A percentile compares a stretch with the other conserved stretches of the same genome.
Conservation (phyloP, 495 filamentous ascomycete species). For the Podospora conica region DNA sequence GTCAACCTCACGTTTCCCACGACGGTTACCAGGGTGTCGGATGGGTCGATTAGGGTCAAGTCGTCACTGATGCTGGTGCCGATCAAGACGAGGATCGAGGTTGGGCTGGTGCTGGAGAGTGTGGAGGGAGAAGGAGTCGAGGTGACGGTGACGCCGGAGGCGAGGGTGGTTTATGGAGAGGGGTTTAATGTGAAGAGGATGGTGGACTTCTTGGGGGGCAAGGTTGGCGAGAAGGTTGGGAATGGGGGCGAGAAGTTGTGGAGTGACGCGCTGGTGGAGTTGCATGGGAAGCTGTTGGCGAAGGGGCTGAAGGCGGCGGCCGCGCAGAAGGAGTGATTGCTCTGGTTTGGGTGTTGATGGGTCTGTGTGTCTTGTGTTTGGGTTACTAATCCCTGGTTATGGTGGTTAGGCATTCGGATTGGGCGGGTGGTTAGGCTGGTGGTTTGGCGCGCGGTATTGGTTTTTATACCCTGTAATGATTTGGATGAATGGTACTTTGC, state of each 20-base stretch:
- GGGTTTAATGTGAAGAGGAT: slow-evolving; percentile 58
- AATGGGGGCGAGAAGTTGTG: slow-evolving; percentile 38
- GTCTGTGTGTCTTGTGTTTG: not conserved
- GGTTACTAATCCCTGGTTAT: not conserved
- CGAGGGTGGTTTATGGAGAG: slow-evolving; percentile 60
- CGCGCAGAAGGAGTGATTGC: not conserved
- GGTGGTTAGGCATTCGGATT: not conserved
- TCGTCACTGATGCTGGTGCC: slow-evolving; percentile 50
- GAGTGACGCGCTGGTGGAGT: slow-evolving; percentile 50
- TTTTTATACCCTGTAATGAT: not conserved
- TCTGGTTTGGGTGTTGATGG: not conserved
- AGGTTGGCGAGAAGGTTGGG: slow-evolving; percentile 34
- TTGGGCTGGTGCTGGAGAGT: slow-evolving; percentile 37
- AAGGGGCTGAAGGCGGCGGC: slow-evolving; percentile 45
- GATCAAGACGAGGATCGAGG: slow-evolving; percentile 55
- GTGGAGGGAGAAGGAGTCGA: slow-evolving; percentile 30
- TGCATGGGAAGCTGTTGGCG: slow-evolving; percentile 49
- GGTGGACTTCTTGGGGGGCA: slow-evolving; percentile 49
- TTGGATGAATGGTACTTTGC: not conserved
- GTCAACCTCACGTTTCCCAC: slow-evolving; percentile 51
- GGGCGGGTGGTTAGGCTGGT: not conserved
- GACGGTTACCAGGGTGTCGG: slow-evolving; percentile 46
- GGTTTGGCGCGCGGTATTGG: not conserved
- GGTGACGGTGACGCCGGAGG: slow-evolving; percentile 42
- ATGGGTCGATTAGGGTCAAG: slow-evolving; percentile 49